phyloP scores from a whole-genome alignment of 2,329 filamentous ascomycete genomes.

The Neofusicoccum kwambonambiense region DNA sequence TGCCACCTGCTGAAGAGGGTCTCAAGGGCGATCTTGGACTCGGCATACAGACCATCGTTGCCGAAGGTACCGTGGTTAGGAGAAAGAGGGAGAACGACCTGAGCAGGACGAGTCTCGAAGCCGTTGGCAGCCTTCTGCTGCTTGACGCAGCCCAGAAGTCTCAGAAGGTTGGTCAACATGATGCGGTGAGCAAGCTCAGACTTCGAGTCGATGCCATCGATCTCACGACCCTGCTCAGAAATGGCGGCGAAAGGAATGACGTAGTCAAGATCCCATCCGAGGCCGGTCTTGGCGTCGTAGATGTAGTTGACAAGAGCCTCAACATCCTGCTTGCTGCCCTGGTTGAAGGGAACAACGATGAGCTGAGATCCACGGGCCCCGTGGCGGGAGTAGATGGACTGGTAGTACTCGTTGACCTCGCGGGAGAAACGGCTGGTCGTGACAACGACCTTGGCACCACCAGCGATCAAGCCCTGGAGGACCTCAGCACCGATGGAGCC shows the following conservation, averaged over 20 bases:
- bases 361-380: conserved; percentile 93
- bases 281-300: conserved; percentile 91
- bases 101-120: conserved; percentile 92
- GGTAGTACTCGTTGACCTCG: conserved; percentile 98
- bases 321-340: conserved; percentile 96
- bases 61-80: conserved; percentile 99
- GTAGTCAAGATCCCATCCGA: conserved; percentile 97
- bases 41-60: conserved; percentile 95
- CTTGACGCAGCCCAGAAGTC: conserved; percentile 88
- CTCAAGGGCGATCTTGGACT: conserved; percentile 95
- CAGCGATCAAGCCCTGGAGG: conserved; percentile 90
- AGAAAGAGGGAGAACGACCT: conserved; percentile 92
- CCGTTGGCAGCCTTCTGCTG: conserved; percentile 81
- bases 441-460: conserved; percentile 93
- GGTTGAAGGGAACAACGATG: conserved; percentile 98
- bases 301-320: conserved; percentile 94
- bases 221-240: conserved; percentile 95
- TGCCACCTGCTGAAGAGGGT: conserved; percentile 98
- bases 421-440: conserved; percentile 96
- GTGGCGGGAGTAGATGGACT: conserved; percentile 94
- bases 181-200: conserved; percentile 97
- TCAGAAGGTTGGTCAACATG: conserved; percentile 96
- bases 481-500: conserved; percentile 98
- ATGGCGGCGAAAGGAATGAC: conserved; percentile 97
- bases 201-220: conserved; percentile 94